Conservation (phyloP, 352 stramenopile species). For the Globisporangium iwayamae region DNA sequence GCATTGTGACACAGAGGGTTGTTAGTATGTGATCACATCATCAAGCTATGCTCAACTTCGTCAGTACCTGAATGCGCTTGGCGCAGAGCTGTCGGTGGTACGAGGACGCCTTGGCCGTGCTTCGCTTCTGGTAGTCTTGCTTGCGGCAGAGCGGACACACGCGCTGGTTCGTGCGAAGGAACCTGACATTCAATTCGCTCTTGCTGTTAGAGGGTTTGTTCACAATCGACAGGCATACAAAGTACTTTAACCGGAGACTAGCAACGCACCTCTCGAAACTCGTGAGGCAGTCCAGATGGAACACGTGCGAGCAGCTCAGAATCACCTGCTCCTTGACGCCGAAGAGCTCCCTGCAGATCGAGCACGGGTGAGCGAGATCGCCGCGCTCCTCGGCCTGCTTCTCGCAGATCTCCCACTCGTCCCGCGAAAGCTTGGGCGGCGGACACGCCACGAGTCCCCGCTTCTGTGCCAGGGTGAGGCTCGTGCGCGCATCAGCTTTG, state of each 20-base stretch:
- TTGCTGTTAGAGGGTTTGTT: neutral
- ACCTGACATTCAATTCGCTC: constrained; percentile 22
- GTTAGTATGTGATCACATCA: no score
- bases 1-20: neutral
- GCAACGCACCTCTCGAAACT: constrained; percentile 67
- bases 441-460: constrained; percentile 56
- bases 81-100: constrained; percentile 53
- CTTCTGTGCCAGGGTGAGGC: constrained; percentile 66
- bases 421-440: constrained; percentile 51
- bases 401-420: constrained; percentile 75
- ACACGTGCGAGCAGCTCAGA: constrained; percentile 85
- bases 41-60: neutral
- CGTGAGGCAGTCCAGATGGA: constrained; percentile 74
- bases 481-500: constrained; percentile 23
- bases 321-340: constrained; percentile 77
- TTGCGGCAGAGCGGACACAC: constrained; percentile 85
- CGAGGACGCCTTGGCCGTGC: constrained; percentile 43
- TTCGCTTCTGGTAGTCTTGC: constrained; percentile 78
- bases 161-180: constrained; percentile 69
- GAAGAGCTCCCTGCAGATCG: constrained; percentile 77
- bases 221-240: neutral
- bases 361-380: constrained; percentile 66
- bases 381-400: constrained; percentile 56
- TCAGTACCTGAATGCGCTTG: constrained; percentile 47
- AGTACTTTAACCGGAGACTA: neutral